Evolutionary conservation across 2,329 filamentous ascomycete species (phyloP).

Genomic region (Aureobasidium vineae): DNA sequence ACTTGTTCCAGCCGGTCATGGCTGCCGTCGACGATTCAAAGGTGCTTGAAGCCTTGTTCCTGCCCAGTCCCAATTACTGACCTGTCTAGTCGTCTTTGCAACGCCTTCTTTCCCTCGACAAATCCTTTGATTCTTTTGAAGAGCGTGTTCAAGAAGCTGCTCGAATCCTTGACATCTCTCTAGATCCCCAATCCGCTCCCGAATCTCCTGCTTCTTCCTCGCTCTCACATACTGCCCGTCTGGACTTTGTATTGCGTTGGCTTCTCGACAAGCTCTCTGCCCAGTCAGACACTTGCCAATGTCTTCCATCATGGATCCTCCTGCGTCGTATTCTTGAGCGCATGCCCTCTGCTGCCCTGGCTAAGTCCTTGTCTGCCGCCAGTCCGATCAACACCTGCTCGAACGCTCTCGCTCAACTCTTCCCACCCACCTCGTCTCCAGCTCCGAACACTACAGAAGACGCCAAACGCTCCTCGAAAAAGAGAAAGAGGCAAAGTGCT

Average conservation of each 20-base stretch:
- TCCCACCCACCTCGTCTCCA: neutral
- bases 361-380: constrained; percentile 19
- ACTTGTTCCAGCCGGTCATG: constrained; percentile 19
- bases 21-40: constrained; percentile 13
- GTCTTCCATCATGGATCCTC: constrained; percentile 56
- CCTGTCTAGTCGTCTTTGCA: constrained; percentile 34
- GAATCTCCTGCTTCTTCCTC: neutral
- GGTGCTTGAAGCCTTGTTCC: neutral
- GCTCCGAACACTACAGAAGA: neutral
- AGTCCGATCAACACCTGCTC: constrained; percentile 15
- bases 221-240: constrained; percentile 40
- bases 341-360: constrained; percentile 22
- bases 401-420: constrained; percentile 22
- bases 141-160: constrained; percentile 44
- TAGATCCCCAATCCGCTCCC: neutral
- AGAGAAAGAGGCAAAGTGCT: constrained; percentile 27
- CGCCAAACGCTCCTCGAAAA: constrained; percentile 2
- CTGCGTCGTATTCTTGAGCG: constrained; percentile 39
- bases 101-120: constrained; percentile 43
- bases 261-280: constrained; percentile 59
- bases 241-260: constrained; percentile 68
- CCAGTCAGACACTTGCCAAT: constrained; percentile 44
- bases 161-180: constrained; percentile 40
- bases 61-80: neutral
- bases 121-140: constrained; percentile 39